A percentile compares a stretch with the other conserved stretches of the same genome.
phyloP scores from a whole-genome alignment of 164 flowering plant species.

The Magnolia changhungtana region DNA sequence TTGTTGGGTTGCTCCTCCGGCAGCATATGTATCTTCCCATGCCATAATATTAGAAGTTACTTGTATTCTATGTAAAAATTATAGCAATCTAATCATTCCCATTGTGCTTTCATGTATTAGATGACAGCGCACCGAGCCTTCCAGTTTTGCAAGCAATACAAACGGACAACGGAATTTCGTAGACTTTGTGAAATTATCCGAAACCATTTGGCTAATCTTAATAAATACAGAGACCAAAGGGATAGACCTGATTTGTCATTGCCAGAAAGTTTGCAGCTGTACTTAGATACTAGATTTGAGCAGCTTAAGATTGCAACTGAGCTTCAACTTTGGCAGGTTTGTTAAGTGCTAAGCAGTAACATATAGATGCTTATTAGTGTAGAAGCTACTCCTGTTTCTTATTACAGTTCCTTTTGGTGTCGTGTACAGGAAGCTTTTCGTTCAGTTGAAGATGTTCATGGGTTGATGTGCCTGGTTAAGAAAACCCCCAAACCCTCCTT shows the following conservation, averaged over 20 bases:
- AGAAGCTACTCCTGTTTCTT: not conserved
- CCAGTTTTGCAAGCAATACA: slow-evolving; percentile 96
- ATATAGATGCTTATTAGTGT: not conserved
- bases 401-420: not conserved
- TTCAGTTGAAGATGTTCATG: slow-evolving; percentile 89
- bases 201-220: slow-evolving; percentile 83
- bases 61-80: not conserved
- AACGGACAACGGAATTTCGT: slow-evolving; percentile 87
- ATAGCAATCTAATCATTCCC: not conserved
- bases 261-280: slow-evolving; percentile 90
- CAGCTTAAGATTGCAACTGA: slow-evolving; percentile 95
- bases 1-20: no score
- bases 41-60: no score
- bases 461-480: slow-evolving; percentile 95
- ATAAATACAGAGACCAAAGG: slow-evolving; percentile 89
- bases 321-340: slow-evolving; percentile 94
- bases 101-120: slow-evolving; percentile 23
- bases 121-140: slow-evolving; percentile 97
- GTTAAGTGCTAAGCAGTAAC: not conserved
- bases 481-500: slow-evolving; percentile 84
- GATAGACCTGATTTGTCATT: slow-evolving; percentile 83
- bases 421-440: slow-evolving; percentile 83
- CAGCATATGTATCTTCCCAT: no score
- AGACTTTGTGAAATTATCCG: slow-evolving; percentile 91
- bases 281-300: slow-evolving; percentile 92